Conservation (phyloP, 1,139 yeast species). For the Taphrina flavorubra region DNA sequence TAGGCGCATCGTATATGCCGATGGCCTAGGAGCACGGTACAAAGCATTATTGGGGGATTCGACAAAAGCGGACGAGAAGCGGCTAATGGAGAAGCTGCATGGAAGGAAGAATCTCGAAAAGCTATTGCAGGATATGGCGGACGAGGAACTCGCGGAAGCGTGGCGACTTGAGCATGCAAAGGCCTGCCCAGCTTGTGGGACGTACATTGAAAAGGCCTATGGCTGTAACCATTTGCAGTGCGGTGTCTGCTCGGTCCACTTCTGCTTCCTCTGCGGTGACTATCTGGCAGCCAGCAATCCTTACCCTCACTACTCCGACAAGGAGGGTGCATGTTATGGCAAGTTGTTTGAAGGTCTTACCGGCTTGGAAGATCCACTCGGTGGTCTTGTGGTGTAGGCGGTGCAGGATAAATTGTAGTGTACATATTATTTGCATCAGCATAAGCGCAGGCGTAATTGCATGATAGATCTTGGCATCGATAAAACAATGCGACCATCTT, state of each 20-base stretch:
- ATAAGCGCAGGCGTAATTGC: background rate
- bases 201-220: constrained; percentile 34
- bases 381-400: background rate
- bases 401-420: background rate
- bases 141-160: constrained; percentile 35
- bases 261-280: constrained; percentile 42
- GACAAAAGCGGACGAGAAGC: constrained; percentile 14
- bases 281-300: constrained; percentile 31
- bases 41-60: constrained; percentile 19
- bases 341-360: constrained; percentile 42
- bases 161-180: constrained; percentile 40
- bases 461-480: background rate
- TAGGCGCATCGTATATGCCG: constrained; percentile 20
- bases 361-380: constrained; percentile 32
- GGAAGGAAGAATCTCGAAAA: constrained; percentile 34
- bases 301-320: constrained; percentile 37
- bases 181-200: constrained; percentile 40
- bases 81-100: constrained; percentile 32
- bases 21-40: constrained; percentile 26
- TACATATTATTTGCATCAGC: background rate
- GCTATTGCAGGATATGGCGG: constrained; percentile 28
- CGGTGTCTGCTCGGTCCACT: constrained; percentile 32
- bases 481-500: background rate
- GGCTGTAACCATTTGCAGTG: constrained; percentile 42
- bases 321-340: constrained; percentile 35